Evolutionary conservation across 192 early-diverging fungal species (phyloP), one percentile per base, ranked within the genome.

Genomic region (Thoreauomyces humboldtii): DNA sequence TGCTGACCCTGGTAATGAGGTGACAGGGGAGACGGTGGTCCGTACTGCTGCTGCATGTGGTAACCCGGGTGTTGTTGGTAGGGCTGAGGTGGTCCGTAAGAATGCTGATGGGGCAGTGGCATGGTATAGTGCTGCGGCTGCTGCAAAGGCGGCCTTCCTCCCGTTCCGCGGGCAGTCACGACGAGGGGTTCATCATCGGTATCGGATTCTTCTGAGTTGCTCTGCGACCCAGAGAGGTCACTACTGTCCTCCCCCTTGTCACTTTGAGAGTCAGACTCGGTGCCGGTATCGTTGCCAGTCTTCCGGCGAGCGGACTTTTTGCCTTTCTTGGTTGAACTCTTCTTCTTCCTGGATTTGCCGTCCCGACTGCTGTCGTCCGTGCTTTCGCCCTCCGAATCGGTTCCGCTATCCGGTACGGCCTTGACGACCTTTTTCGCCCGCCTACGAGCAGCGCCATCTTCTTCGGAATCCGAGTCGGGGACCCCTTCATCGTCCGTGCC

Each of bases 141-240:
- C 32, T 52, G 38, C n/a, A n/a, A 9, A 41, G n/a, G n/a, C 38
- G 38, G 38, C 38, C 9, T 15, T 29, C 9, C 29, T 27, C 15
- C 50, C 50, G 24, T n/a, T n/a, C 50, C 50, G 6, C 50, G 6
- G 5, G 50, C 50, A 25, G 50, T 52, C 6, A 52, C 50, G 2
- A 52, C 50, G 4, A 52, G 50, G 5, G 27, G 50, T 31, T 52
- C 50, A 27, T 52, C 50, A 29, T 52, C 50, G 5, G 50, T 25
- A 5, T 52, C 50, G 19, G 50, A 52, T 6, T 52, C 50, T 15
- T 24, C 21, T 6, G n/a, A n/a, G n/a, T n/a, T n/a, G n/a, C n/a
- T n/a, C n/a, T n/a, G n/a, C n/a, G n/a, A n/a, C n/a, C n/a, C n/a
- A 24, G 27, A 52, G 50, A 2, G 7, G 19, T 5, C 19, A 28